Evolutionary conservation across 1,139 yeast species (phyloP).

Genomic region (Taphrina pruni): DNA sequence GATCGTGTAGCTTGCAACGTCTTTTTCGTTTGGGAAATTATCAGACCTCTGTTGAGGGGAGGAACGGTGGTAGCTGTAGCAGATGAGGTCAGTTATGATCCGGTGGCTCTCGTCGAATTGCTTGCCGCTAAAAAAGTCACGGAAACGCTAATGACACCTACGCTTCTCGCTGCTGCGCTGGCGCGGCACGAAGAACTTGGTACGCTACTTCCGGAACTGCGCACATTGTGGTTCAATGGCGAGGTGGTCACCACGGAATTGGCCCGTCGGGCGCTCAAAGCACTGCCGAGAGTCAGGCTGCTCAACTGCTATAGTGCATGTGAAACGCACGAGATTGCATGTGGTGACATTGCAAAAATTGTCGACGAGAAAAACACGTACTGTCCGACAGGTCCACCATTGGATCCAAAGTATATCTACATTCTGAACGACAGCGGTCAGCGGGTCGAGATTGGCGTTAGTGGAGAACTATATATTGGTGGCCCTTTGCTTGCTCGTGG

Average conservation of each 20-base stretch:
- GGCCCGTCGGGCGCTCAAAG: constrained; percentile 20
- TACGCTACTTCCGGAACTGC: constrained; percentile 9
- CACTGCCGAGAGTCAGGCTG: constrained; percentile 21
- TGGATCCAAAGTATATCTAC: constrained; percentile 25
- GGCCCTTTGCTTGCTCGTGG: constrained; percentile 47
- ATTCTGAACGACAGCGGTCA: constrained; percentile 26
- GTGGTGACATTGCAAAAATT: constrained; percentile 31
- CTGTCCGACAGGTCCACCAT: constrained; percentile 29
- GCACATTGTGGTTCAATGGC: constrained; percentile 33
- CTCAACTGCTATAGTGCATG: constrained; percentile 36
- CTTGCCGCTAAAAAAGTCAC: constrained; percentile 12
- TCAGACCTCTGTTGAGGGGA: constrained; percentile 26
- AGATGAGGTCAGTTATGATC: constrained; percentile 32
- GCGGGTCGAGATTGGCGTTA: constrained; percentile 5
- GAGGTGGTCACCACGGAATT: constrained; percentile 35
- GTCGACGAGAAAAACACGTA: constrained; percentile 11
- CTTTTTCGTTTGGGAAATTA: constrained; percentile 31
- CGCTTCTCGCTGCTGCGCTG: constrained; percentile 24
- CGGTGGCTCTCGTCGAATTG: constrained; percentile 19
- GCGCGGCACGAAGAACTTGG: constrained; percentile 11
- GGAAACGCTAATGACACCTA: constrained; percentile 33
- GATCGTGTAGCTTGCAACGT: constrained; percentile 37
- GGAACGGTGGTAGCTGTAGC: constrained; percentile 32
- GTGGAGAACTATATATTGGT: constrained; percentile 47
- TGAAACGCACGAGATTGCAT: constrained; percentile 34